Conservation (phyloP, 352 stramenopile species). For the Phytopythium ostracodes region DNA sequence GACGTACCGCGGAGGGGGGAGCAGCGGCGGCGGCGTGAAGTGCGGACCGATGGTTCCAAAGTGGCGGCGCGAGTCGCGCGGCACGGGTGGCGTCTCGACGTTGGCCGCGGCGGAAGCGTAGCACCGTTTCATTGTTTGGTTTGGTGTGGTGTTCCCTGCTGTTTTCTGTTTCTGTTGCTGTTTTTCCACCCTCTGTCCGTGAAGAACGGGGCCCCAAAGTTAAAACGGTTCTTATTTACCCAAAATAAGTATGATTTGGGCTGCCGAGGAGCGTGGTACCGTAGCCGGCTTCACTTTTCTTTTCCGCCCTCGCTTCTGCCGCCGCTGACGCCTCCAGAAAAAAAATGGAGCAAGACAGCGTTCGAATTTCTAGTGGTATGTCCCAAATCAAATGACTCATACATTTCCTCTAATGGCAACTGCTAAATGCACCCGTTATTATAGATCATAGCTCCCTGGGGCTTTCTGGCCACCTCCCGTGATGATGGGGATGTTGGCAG, state of each 20-base stretch:
- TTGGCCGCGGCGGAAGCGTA: background rate
- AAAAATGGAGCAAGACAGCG: background rate
- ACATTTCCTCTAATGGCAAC: background rate
- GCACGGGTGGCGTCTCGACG: background rate
- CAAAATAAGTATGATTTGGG: background rate
- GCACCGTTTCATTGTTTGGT: conserved; percentile 1
- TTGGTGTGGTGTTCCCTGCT: background rate
- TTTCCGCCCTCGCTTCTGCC: background rate
- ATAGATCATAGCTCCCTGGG: background rate
- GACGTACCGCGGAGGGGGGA: conserved; percentile 1
- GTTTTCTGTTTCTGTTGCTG: conserved; percentile 5
- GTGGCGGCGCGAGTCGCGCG: conserved; percentile 2
- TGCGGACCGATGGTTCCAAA: conserved; percentile 5
- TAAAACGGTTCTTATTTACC: background rate
- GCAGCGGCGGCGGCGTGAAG: background rate
- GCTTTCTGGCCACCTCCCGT: background rate
- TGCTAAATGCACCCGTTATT: conserved; percentile 1
- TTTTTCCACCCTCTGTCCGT: background rate
- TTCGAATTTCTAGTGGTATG: background rate
- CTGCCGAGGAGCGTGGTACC: background rate
- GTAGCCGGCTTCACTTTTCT: conserved; percentile 6
- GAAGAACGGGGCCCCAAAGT: background rate
- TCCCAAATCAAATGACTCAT: background rate
- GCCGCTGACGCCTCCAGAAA: background rate
- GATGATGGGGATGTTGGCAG: background rate